A percentile compares a stretch with the other conserved stretches of the same genome.
Conservation (phyloP, 139 green algal species). For the Chlorella sp. region DNA sequence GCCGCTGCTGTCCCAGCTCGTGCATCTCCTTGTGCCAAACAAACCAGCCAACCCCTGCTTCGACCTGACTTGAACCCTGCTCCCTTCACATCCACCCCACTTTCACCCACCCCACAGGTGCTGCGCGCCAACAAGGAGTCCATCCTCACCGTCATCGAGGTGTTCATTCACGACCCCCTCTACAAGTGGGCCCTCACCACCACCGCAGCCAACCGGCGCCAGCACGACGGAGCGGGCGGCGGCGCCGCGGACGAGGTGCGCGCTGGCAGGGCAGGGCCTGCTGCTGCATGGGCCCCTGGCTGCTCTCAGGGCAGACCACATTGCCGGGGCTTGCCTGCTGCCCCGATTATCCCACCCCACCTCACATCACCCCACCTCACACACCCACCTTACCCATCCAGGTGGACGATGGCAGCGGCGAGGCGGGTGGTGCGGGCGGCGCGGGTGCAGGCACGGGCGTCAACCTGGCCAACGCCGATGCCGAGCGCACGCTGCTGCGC, state of each 20-base stretch:
- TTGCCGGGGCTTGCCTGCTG: too few relatives aligned
- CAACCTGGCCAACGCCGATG: too few relatives aligned
- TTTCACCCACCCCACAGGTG: too few relatives aligned
- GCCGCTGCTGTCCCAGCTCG: too few relatives aligned
- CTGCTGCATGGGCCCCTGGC: background rate
- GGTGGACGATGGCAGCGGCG: constrained; percentile 7
- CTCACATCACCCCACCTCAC: background rate
- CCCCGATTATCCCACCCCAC: too few relatives aligned
- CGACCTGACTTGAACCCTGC: too few relatives aligned
- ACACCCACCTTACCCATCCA: background rate
- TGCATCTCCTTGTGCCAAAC: too few relatives aligned
- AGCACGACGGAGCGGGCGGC: constrained; percentile 47
- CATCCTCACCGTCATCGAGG: constrained; percentile 75
- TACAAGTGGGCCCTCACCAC: constrained; percentile 84
- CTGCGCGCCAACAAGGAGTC: constrained; percentile 68
- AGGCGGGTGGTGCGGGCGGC: background rate
- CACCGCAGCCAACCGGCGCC: constrained; percentile 60
- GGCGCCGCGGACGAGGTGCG: constrained; percentile 18
- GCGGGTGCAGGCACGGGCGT: constrained; percentile 39
- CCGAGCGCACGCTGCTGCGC: constrained; percentile 24
- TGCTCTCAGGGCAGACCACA: too few relatives aligned
- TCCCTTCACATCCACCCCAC: too few relatives aligned
- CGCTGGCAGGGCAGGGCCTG: background rate
- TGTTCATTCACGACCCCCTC: constrained; percentile 96
- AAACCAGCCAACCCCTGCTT: too few relatives aligned